Evolutionary conservation across 2,329 filamentous ascomycete species (phyloP).

Genomic region (Neonectria magnoliae): DNA sequence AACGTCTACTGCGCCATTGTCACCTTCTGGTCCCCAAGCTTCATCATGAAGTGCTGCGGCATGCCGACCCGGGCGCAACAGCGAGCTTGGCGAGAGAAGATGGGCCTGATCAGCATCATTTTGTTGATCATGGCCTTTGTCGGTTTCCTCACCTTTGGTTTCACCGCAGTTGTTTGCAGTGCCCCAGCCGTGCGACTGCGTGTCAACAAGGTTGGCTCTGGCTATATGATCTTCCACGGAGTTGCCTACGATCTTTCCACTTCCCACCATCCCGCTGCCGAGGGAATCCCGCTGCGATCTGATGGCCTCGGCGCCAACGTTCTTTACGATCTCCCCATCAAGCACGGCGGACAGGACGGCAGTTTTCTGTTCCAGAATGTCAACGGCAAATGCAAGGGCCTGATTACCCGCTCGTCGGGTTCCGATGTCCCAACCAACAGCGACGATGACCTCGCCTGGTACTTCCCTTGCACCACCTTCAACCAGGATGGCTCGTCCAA

Average conservation of each 20-base stretch:
- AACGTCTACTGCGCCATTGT: constrained; percentile 93
- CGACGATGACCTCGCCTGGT: constrained; percentile 85
- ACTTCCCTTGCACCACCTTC: constrained; percentile 92
- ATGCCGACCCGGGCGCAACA: constrained; percentile 87
- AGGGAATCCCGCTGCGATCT: constrained; percentile 72
- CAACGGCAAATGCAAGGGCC: constrained; percentile 92
- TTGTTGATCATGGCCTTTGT: constrained; percentile 86
- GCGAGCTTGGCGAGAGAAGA: constrained; percentile 97
- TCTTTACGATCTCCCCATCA: constrained; percentile 83
- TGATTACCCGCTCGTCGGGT: constrained; percentile 76
- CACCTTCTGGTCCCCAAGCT: constrained; percentile 94
- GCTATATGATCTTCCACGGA: constrained; percentile 97
- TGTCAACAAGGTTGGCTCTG: constrained; percentile 80
- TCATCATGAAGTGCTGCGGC: constrained; percentile 85
- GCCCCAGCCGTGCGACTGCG: constrained; percentile 76
- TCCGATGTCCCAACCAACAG: constrained; percentile 84
- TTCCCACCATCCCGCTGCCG: constrained; percentile 82
- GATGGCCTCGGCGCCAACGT: constrained; percentile 75
- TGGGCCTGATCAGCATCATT: constrained; percentile 95
- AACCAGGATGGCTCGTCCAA: constrained; percentile 90
- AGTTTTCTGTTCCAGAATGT: constrained; percentile 99
- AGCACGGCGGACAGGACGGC: constrained; percentile 88
- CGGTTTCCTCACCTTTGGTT: constrained; percentile 96
- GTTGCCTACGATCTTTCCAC: constrained; percentile 83
- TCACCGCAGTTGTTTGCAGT: constrained; percentile 88